phyloP scores from a whole-genome alignment of 2,329 filamentous ascomycete genomes.

The Mycocentrospora acerina region DNA sequence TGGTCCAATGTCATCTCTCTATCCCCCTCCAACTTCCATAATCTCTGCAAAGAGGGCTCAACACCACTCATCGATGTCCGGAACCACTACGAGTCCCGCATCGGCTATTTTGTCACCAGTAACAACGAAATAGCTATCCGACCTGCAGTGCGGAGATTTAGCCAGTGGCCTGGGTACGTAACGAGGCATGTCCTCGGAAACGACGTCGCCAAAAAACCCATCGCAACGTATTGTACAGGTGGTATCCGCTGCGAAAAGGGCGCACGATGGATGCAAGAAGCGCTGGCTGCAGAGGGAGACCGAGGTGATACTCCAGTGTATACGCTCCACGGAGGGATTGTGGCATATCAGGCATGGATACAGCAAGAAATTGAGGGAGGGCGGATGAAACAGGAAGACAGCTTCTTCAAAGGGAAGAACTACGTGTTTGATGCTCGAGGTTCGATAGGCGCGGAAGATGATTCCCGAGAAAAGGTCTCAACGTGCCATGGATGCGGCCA shows the following conservation, averaged over 20 bases:
- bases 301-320: conserved; percentile 10
- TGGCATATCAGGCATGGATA: conserved; percentile 26
- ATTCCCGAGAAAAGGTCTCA: conserved; percentile 9
- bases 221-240: conserved; percentile 28
- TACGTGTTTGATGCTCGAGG: conserved; percentile 29
- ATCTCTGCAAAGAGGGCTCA: conserved; percentile 13
- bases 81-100: conserved; percentile 28
- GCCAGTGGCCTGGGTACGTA: conserved; percentile 27
- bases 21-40: conserved; percentile 20
- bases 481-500: conserved; percentile 18
- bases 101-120: conserved; percentile 24
- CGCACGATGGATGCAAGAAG: conserved; percentile 29
- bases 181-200: conserved; percentile 17
- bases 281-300: conserved; percentile 4
- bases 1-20: conserved; percentile 20
- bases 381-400: conserved; percentile 16
- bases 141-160: conserved; percentile 24
- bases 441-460: conserved; percentile 10
- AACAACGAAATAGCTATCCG: conserved; percentile 16
- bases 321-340: conserved; percentile 24
- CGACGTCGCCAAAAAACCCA: conserved; percentile 11
- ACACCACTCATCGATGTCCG: conserved; percentile 23
- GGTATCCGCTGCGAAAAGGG: conserved; percentile 28
- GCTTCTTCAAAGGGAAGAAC: conserved; percentile 25
- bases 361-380: conserved; percentile 17